These are phyloP conservation scores for Leccinum broughii DNA, from an alignment of 768 basidiomycete species.

Conservation along the genomic window DNA sequence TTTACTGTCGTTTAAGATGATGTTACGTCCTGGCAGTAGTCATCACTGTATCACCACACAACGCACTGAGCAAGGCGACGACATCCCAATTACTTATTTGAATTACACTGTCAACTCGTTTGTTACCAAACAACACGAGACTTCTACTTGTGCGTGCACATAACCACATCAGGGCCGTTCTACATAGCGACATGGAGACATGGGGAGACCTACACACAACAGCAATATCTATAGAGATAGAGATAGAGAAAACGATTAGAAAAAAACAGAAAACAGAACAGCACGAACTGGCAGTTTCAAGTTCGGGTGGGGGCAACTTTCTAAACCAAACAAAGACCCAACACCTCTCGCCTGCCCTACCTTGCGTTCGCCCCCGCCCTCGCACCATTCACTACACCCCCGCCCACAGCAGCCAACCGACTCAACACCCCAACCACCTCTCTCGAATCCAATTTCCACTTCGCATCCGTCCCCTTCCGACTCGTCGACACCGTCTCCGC, in stretches of 20 bases:
- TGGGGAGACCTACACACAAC: neutral
- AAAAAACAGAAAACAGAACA: neutral
- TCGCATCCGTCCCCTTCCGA: slow-evolving; percentile 75
- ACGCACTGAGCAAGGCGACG: too few species aligned
- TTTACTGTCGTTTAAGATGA: too few species aligned
- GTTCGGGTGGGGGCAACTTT: neutral
- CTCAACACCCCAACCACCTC: slow-evolving; percentile 38
- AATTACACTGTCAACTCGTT: too few species aligned
- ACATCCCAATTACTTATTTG: too few species aligned
- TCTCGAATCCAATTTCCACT: slow-evolving; percentile 54
- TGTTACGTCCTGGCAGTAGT: too few species aligned
- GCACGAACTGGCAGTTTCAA: neutral
- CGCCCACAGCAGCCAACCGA: slow-evolving; percentile 8
- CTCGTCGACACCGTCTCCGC: slow-evolving; percentile 74
- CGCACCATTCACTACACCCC: slow-evolving; percentile 1
- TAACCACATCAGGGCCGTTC: neutral
- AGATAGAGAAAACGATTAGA: neutral
- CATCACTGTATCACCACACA: neutral
- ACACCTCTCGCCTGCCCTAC: neutral
- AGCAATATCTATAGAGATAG: neutral
- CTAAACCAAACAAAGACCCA: too few species aligned
- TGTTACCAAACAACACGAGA: too few species aligned
- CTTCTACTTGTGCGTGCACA: neutral
- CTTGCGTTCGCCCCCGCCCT: neutral
- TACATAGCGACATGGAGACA: neutral